These are phyloP conservation scores for Pseudomicrostroma phylloplanum DNA, from an alignment of 1,284 basidiomycete species.

Conservation along the genomic window DNA sequence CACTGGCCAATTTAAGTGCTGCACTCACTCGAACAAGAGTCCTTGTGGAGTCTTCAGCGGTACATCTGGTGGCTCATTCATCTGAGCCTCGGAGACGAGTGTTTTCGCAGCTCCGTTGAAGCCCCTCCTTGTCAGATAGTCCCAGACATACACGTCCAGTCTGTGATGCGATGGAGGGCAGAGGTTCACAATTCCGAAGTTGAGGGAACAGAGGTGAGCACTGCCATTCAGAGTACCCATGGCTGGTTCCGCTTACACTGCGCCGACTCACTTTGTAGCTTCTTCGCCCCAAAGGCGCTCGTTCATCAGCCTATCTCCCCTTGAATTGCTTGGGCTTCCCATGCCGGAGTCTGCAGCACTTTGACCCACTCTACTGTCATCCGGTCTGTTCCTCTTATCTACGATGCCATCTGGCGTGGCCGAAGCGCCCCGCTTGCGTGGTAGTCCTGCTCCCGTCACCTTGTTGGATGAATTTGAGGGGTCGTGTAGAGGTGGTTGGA, in stretches of 20 bases:
- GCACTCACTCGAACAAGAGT: constrained; percentile 41
- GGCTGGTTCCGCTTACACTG: not conserved
- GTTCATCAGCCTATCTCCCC: constrained; percentile 8
- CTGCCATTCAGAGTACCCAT: not conserved
- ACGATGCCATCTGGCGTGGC: not conserved
- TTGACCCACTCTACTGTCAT: constrained; percentile 16
- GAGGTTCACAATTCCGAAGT: not conserved
- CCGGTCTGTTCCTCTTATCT: constrained; percentile 20
- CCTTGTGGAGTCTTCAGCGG: constrained; percentile 43
- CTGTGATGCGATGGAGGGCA: constrained; percentile 15
- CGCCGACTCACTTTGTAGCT: constrained; percentile 29
- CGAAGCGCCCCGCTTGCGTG: not conserved
- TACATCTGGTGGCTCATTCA: constrained; percentile 43
- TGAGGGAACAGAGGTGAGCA: not conserved
- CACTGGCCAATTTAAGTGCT: not conserved
- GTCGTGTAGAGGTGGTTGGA: too few relatives aligned
- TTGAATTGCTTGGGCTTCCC: constrained; percentile 13
- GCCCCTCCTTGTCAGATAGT: constrained; percentile 44
- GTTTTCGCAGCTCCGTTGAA: constrained; percentile 37
- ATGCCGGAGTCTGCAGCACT: too few relatives aligned
- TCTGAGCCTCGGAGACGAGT: constrained; percentile 38
- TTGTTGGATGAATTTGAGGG: too few relatives aligned
- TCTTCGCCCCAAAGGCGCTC: constrained; percentile 38
- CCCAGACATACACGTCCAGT: constrained; percentile 49
- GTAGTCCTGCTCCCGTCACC: not conserved